Base-by-base conservation (phyloP, 169 alveolate species). In the Cryptosporidium ryanae region DNA sequence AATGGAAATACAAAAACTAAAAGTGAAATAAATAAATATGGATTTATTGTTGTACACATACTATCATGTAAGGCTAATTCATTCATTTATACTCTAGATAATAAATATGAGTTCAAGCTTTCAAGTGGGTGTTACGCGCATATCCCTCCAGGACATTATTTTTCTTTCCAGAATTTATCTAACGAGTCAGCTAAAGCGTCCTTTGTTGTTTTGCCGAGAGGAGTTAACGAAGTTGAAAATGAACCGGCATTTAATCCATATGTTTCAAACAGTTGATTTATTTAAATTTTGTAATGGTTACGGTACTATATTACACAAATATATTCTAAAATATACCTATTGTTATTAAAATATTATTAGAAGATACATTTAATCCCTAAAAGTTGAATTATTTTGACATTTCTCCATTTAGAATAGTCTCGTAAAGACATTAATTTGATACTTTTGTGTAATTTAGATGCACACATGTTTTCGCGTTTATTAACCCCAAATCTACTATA, bases 41-140 rank as follows among this genome's bases (percentile, higher is more conserved):
- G 87, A 5, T 76, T 76, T 43, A 76, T 76, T 1, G 87, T 76
- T 38, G 87, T 61, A 15, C 87, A 76, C 43, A 59, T 76, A 12
- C 38, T 76, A 44, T 76, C 87, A 21, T 76, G 87, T 34, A 76
- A 76, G 25, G 87, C 87, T 34, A 61, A 76, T 25, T 76, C 87
- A 15, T 38, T 76, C 18, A 61, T 76, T 46, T 76, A 76, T 59
- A 59, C 64, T 23, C 23, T 76, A 44, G 87, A 76, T 25, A 34
- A 76, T 48, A 76, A 76, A 61, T 76, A 76, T 50, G 87, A 76
- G 63, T 76, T 76, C 54, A 21, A 23, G 12, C n/a, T 76, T 70
- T 76, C 87, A 7, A 76, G 59, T 43, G 87, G 87, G 27, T 57
- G 87, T 44, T 76, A 76, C 12, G 87, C 63, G 6, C 87, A 76